phyloP scores from a whole-genome alignment of 1,139 yeast species.

The Zygosaccharomyces sapae region DNA sequence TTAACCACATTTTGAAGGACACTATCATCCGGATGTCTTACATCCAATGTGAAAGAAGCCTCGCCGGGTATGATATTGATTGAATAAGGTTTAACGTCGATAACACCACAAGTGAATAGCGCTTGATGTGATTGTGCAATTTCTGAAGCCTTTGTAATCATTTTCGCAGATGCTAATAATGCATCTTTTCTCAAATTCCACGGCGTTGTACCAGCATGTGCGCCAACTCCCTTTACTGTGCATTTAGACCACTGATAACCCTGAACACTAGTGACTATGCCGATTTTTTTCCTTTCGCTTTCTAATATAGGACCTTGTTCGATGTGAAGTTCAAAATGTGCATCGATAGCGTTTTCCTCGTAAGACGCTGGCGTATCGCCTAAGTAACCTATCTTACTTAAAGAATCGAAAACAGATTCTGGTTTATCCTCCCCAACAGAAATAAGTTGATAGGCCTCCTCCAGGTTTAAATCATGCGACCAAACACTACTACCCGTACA shows the following conservation, averaged over 20 bases:
- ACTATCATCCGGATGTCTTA: conserved; percentile 52
- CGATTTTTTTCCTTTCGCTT: conserved; percentile 50
- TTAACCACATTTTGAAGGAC: conserved; percentile 40
- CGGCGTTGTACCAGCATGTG: conserved; percentile 78
- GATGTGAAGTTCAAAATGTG: conserved; percentile 70
- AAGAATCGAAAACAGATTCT: conserved; percentile 51
- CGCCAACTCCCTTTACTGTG: conserved; percentile 54
- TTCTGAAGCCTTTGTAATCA: conserved; percentile 54
- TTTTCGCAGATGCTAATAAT: conserved; percentile 51
- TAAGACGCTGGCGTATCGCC: conserved; percentile 50
- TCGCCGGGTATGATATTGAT: conserved; percentile 65
- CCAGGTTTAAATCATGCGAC: conserved; percentile 49
- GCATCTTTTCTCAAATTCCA: conserved; percentile 59
- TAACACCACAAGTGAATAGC: conserved; percentile 55
- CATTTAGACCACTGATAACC: conserved; percentile 61
- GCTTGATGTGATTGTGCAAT: conserved; percentile 52
- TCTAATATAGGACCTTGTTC: conserved; percentile 75
- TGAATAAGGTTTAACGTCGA: conserved; percentile 54
- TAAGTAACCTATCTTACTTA: conserved; percentile 57
- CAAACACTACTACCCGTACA: conserved; percentile 65
- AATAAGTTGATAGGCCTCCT: conserved; percentile 47
- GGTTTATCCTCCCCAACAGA: conserved; percentile 53
- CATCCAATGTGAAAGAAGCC: conserved; percentile 55
- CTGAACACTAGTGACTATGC: conserved; percentile 64
- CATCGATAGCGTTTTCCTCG: conserved; percentile 52